Conservation (phyloP, 495 filamentous ascomycete genomes). For the Daldinia grandis region DNA sequence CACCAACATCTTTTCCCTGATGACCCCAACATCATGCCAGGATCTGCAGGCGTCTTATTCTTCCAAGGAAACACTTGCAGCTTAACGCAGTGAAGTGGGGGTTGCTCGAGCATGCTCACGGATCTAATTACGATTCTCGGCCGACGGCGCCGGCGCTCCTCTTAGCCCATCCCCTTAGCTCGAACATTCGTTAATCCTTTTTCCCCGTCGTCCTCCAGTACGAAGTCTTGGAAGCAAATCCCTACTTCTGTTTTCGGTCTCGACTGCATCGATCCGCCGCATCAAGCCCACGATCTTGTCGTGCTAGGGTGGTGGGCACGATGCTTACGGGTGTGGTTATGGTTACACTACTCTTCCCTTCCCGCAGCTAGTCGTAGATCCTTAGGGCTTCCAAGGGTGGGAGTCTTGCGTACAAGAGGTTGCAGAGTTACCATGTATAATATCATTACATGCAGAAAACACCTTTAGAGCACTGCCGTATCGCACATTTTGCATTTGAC, state of each 20-base stretch:
- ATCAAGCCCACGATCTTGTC: constrained; percentile 18
- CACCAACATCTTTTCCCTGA: constrained; percentile 13
- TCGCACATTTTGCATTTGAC: not conserved
- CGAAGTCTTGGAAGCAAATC: constrained; percentile 1
- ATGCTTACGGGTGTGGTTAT: constrained; percentile 18
- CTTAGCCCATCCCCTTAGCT: not conserved
- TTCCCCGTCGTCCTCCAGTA: constrained; percentile 1
- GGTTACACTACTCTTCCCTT: constrained; percentile 15
- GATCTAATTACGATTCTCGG: constrained; percentile 24
- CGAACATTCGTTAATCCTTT: constrained; percentile 6
- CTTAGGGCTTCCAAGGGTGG: constrained; percentile 8
- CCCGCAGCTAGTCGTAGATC: constrained; percentile 30
- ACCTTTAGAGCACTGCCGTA: not conserved
- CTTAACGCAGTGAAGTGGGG: constrained; percentile 33
- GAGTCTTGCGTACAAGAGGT: not conserved
- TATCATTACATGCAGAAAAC: not conserved
- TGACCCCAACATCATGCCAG: constrained; percentile 34
- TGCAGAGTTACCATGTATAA: not conserved
- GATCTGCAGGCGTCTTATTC: constrained; percentile 29
- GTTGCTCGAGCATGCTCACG: constrained; percentile 8
- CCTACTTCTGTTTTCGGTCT: constrained; percentile 17
- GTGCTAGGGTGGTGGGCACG: constrained; percentile 10
- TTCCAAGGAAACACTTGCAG: constrained; percentile 35
- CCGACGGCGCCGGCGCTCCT: constrained; percentile 19
- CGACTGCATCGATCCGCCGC: constrained; percentile 24